Evolutionary conservation across 164 flowering plant species (phyloP), one percentile per base, ranked within the genome.

Genomic region (Piper betle): DNA sequence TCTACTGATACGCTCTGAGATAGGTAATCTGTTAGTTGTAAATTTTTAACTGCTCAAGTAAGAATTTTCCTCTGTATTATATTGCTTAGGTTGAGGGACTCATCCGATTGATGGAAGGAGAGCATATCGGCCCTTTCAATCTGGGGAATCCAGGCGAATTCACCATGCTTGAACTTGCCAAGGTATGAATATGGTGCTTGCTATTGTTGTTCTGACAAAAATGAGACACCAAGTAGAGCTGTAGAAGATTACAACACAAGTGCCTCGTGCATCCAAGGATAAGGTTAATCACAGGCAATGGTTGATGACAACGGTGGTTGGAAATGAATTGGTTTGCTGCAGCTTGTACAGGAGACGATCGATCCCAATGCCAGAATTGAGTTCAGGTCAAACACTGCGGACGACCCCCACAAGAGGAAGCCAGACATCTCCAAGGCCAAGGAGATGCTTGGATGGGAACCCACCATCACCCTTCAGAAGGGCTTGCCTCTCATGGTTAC

Each of bases 361-460:
- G 98, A 92, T 64, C 93, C 93, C 0, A 84, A 81, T 68, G 96
- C 96, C 43, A 80, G 74, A 70, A 92, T 92, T 18, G 96, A 78
- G 73, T 89, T 85, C 77, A 79, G 73, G 69, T 79, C 85, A 16
- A 92, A 92, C 85, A 92, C 98, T 11, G 96, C 79, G 70, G 98
- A 92, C 58, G 98, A 92, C 62, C 98, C 98, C 0, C 98, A 92
- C 85, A 92, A 84, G 87, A 82, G 98, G 79, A 92, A 92, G 71
- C 98, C 98, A 0, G 97, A 92, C 69, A 92, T 92, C 75, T 58
- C 84, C 25, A 89, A 68, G 75, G 98, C 98, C 0, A 92, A 85
- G 64, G 96, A 85, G 33, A 73, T 74, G 5, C 91, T 92, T 9
- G 88, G 88, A 2, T 92, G 98, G 98, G 83, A 89, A 64, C 98